Conservation (phyloP, 2,329 filamentous ascomycete genomes). For the Microdochium nivale region DNA sequence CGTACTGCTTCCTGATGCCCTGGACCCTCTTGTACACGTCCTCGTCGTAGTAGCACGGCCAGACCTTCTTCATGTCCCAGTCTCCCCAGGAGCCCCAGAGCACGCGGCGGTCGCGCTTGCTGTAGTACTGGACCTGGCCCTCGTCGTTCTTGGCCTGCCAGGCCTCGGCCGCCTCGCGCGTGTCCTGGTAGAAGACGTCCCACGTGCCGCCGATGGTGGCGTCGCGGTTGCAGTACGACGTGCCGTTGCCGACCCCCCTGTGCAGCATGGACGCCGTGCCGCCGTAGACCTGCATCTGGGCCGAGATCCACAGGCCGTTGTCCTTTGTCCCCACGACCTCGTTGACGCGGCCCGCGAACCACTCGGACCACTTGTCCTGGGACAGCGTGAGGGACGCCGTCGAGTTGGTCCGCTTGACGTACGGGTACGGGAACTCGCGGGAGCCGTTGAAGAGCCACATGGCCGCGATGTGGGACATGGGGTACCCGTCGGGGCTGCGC, state of each 20-base stretch:
- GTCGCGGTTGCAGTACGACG: conserved; percentile 38
- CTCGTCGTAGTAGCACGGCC: conserved; percentile 24
- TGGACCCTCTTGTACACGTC: conserved; percentile 28
- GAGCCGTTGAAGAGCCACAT: conserved; percentile 36
- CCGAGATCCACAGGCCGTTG: conserved; percentile 28
- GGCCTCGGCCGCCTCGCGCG: conserved; percentile 23
- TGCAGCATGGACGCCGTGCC: conserved; percentile 32
- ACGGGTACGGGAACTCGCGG: conserved; percentile 38
- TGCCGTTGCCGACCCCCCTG: conserved; percentile 32
- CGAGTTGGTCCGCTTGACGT: conserved; percentile 35
- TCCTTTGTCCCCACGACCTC: conserved; percentile 25
- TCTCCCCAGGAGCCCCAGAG: conserved; percentile 31
- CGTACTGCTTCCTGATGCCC: not conserved
- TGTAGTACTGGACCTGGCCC: conserved; percentile 22
- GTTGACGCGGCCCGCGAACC: conserved; percentile 26
- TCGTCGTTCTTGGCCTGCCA: conserved; percentile 35
- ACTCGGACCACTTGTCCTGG: conserved; percentile 29
- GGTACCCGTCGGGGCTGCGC: conserved; percentile 22
- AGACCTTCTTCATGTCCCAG: conserved; percentile 25
- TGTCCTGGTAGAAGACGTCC: conserved; percentile 33
- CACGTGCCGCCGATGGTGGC: conserved; percentile 27
- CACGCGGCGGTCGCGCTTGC: conserved; percentile 27
- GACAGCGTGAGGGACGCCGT: conserved; percentile 32
- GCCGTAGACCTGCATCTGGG: conserved; percentile 35
- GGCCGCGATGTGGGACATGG: conserved; percentile 33